Base-by-base conservation (phyloP, 495 filamentous ascomycete species). In the Hypoxylon crocopeplum region DNA sequence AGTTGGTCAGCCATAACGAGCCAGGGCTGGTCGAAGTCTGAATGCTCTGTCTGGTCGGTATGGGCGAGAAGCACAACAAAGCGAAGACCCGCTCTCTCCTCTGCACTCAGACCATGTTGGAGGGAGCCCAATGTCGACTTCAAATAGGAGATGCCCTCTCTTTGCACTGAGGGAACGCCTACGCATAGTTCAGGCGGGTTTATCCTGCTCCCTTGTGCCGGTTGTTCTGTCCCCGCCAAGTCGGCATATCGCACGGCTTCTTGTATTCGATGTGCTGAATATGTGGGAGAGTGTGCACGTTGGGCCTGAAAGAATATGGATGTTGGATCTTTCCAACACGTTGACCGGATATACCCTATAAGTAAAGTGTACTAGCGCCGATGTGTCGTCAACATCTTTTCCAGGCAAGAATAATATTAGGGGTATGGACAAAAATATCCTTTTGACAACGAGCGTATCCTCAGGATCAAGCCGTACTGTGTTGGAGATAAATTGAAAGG, bases 21-120 rank as follows among this genome's bases (percentile, higher is more conserved):
- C 83, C 83, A 84, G 1, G 73, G 60, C 24, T 82, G 69, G 30
- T 67, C 61, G 48, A 77, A 80, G 46, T 77, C 76, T 5, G 77
- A 76, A 61, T 86, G 84, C n/a, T 62, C 55, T 8, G 50, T 49
- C 13, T 80, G 77, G 42, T 80, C 66, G 19, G 70, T 71, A 41
- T 84, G 76, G 15, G 82, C 80, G 45, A 86, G 76, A 34, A 87
- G 75, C 5, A 82, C 71, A 13, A 79, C 71, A n/a, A 87, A 54
- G 56, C 77, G 59, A 34, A 86, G 70, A 7, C 68, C 56, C 3
- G 65, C 53, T 21, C 82, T 74, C 66, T 86, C 78, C 13, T 73
- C 56, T 2, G 67, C 48, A 15, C 75, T 77, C 0, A 86, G 67
- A 1, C 74, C 75, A 17, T 79, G 78, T 24, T 81, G 71, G 19